A percentile compares a stretch with the other conserved stretches of the same genome.
Conservation (phyloP, 176 grass and related monocot species). For the Musa acuminata region DNA sequence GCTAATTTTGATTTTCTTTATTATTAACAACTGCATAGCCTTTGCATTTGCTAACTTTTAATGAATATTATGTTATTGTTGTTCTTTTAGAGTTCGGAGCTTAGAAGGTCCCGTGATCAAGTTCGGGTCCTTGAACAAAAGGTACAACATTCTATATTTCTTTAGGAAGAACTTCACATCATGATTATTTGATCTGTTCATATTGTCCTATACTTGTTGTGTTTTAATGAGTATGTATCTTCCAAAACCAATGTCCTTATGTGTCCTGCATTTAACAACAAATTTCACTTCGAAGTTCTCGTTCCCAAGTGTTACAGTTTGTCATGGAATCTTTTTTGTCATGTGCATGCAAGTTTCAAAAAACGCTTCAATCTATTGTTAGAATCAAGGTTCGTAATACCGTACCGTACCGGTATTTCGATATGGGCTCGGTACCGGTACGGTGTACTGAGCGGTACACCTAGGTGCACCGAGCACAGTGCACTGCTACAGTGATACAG, state of each 20-base stretch:
- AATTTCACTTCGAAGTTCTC: background rate
- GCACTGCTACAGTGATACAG: too few species aligned
- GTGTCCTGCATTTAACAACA: background rate
- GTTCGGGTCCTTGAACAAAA: conserved; percentile 46
- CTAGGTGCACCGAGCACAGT: too few species aligned
- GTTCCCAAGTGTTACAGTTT: too few species aligned
- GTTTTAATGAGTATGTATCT: background rate
- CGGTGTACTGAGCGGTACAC: too few species aligned
- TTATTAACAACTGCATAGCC: background rate
- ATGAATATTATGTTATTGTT: conserved; percentile 6
- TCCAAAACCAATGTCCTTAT: background rate
- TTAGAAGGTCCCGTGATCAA: conserved; percentile 47
- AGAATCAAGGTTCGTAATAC: too few species aligned
- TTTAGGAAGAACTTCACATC: background rate
- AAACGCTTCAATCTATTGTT: background rate
- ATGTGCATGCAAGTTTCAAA: background rate
- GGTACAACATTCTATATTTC: conserved; percentile 28
- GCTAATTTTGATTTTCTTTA: background rate
- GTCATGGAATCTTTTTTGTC: too few species aligned
- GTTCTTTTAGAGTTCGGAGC: conserved; percentile 43
- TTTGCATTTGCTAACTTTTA: conserved; percentile 8
- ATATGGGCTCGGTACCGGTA: too few species aligned
- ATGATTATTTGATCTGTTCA: background rate
- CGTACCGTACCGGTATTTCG: too few species aligned
- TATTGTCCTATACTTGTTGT: background rate